Evolutionary conservation across 495 filamentous ascomycete genomes (phyloP), one percentile per base, ranked within the genome.

Genomic region (Durotheca rogersii): DNA sequence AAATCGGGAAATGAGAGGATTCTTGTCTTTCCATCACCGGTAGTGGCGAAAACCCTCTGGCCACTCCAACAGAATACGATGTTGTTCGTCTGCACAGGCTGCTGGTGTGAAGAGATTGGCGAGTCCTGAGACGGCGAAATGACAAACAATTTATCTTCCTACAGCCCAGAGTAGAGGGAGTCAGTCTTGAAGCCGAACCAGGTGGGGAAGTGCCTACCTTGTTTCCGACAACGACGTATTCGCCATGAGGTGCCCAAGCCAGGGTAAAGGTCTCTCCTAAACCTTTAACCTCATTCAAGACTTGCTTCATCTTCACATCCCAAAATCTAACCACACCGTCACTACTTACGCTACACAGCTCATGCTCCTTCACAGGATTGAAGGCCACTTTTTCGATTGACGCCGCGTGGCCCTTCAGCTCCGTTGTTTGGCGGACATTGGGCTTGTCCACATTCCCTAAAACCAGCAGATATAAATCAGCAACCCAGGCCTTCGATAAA

Each of bases 291-390:
- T 87, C 86, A 57, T 88, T 90, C 27, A 88, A 79, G 43, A 86
- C 88, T 3, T 75, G 67, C 67, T 89, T 92, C 16, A 80, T 88
- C 53, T 90, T 79, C 12, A 95, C 89, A 50, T 98, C 94, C 93
- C 93, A 98, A 55, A 98, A 83, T 51, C 86, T 82, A 50, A 95
- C 86, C 11, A 86, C 84, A 0, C 91, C 91, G 67, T 97, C 93
- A 7, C 75, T 79, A 16, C 87, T 87, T 53, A 89, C 83, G 58
- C 89, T 95, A 31, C 88, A 91, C 3, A 98, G 72, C 67, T 95
- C 90, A 4, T 88, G 86, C 54, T 96, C 90, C 56, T 86, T 89
- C 4, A 81, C 79, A 2, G 93, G 93, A 58, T 95, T 91, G 72
- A 94, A 98, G 3, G 87, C 81, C 2, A 96, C 85, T 51, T 89